A percentile compares a stretch with the other conserved stretches of the same genome.
Evolutionary conservation across 345 rosid genomes (phyloP).

Genomic region (rapeseed (Brassica napus)): Da-Ae NC_063437.1:16675001-16675500

Average conservation of each 20-base stretch:
- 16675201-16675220: neutral
- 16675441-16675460: conserved; percentile 39
- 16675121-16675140: conserved; percentile 19
- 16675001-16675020: conserved; percentile 10
- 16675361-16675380: conserved; percentile 15
- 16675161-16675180: conserved; percentile 20
- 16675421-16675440: conserved; percentile 30
- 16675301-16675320: conserved; percentile 25
- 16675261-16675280: conserved; percentile 24
- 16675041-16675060: conserved; percentile 19
- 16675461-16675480: conserved; percentile 27
- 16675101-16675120: conserved; percentile 21
- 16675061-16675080: neutral
- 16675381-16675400: conserved; percentile 40
- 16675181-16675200: neutral
- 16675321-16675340: conserved; percentile 30
- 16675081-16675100: conserved; percentile 27
- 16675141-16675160: conserved; percentile 26
- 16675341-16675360: conserved; percentile 7
- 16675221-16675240: neutral
- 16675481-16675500: conserved; percentile 34
- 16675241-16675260: conserved; percentile 2
- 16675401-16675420: conserved; percentile 34
- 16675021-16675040: conserved; percentile 14
- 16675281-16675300: conserved; percentile 36